Evolutionary conservation across 2,329 filamentous ascomycete species (phyloP).

Genomic region (Trichophyton mentagrophytes): DNA sequence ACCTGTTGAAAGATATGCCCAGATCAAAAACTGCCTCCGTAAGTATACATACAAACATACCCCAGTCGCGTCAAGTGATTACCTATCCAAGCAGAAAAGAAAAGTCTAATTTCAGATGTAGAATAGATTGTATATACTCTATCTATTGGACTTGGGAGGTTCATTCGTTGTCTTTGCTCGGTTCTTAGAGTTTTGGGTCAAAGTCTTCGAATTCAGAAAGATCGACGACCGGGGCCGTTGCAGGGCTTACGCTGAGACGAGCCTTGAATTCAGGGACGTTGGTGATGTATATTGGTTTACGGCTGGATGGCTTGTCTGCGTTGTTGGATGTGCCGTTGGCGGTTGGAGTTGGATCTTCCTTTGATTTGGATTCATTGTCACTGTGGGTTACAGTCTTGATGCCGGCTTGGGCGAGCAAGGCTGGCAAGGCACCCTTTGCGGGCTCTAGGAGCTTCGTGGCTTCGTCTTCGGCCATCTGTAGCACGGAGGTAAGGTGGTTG

Average conservation of each 20-base stretch:
- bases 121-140: background rate
- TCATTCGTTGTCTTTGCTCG: background rate
- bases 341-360: conserved; percentile 12
- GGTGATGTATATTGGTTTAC: conserved; percentile 51
- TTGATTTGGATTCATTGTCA: conserved; percentile 22
- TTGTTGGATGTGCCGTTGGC: conserved; percentile 23
- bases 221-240: conserved; percentile 59
- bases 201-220: conserved; percentile 76
- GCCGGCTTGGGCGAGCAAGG: conserved; percentile 36
- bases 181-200: conserved; percentile 61
- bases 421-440: conserved; percentile 37
- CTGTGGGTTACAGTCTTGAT: conserved; percentile 29
- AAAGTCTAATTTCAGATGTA: background rate
- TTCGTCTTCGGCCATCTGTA: conserved; percentile 40
- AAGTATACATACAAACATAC: background rate
- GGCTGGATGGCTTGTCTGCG: conserved; percentile 22
- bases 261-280: conserved; percentile 75
- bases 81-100: background rate
- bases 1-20: background rate
- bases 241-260: conserved; percentile 56
- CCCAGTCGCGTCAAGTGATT: background rate
- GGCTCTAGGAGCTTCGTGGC: conserved; percentile 38
- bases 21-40: background rate
- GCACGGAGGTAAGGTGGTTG: conserved; percentile 38
- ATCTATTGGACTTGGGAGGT: background rate